A percentile compares a stretch with the other conserved stretches of the same genome.
Conservation (phyloP, 176 grass and related monocot genomes). For the Puya raimondii region DNA sequence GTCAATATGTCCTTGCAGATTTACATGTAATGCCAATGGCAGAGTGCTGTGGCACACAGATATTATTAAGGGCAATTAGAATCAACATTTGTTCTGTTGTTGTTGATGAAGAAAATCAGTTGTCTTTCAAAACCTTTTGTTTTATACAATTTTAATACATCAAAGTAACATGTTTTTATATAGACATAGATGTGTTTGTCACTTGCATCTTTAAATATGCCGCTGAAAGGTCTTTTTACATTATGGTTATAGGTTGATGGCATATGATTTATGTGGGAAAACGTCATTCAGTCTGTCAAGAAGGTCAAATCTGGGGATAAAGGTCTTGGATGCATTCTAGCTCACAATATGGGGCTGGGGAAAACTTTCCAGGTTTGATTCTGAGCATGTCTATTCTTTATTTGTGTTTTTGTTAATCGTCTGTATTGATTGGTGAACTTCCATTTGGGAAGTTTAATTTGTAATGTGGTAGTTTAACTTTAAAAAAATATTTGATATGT, state of each 20-base stretch:
- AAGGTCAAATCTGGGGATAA: slow-evolving; percentile 83
- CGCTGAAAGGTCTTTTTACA: neutral
- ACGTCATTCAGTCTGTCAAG: slow-evolving; percentile 87
- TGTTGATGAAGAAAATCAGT: neutral
- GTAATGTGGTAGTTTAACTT: neutral
- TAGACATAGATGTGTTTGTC: neutral
- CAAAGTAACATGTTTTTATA: neutral
- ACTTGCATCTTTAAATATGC: neutral
- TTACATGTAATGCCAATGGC: too few species aligned
- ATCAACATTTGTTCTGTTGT: too few species aligned
- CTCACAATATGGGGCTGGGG: slow-evolving; percentile 95
- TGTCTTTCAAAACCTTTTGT: neutral
- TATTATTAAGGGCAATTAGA: too few species aligned
- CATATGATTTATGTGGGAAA: slow-evolving; percentile 99
- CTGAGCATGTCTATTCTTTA: slow-evolving; percentile 5
- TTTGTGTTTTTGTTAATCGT: slow-evolving; percentile 1
- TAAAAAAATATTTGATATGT: neutral
- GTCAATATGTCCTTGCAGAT: too few species aligned
- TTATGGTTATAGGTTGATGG: slow-evolving; percentile 50
- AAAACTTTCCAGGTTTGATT: slow-evolving; percentile 92
- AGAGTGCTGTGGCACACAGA: too few species aligned
- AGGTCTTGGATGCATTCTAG: slow-evolving; percentile 98
- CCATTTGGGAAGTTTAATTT: neutral
- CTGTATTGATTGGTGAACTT: neutral
- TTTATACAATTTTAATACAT: too few species aligned